Evolutionary conservation across 345 rosid species (phyloP).

Genomic region (Sisymbrium altissimum): DNA sequence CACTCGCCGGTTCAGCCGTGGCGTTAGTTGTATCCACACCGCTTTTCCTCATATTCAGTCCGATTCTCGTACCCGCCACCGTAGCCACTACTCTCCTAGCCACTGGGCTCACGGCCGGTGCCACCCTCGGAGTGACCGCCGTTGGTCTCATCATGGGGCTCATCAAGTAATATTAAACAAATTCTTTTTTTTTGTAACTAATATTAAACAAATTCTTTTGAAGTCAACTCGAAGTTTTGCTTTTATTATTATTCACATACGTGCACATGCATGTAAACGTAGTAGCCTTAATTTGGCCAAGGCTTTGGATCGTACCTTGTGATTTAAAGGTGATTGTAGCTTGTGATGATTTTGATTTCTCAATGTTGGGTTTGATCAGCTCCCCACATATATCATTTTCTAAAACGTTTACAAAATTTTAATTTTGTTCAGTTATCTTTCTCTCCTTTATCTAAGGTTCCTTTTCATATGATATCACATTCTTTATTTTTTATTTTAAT

Average conservation of each 20-base stretch:
- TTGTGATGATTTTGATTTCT: neutral
- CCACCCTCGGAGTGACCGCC: slow-evolving; percentile 60
- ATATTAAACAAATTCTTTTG: neutral
- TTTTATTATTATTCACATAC: neutral
- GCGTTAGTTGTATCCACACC: slow-evolving; percentile 65
- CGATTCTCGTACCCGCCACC: slow-evolving; percentile 67
- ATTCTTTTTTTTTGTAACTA: slow-evolving; percentile 12
- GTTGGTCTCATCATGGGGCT: slow-evolving; percentile 58
- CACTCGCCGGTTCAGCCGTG: slow-evolving; percentile 55
- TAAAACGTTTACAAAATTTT: neutral
- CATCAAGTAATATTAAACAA: slow-evolving; percentile 32
- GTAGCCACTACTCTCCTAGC: slow-evolving; percentile 43
- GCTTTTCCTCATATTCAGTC: slow-evolving; percentile 73
- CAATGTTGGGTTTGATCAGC: neutral
- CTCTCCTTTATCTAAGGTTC: neutral
- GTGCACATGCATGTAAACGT: neutral
- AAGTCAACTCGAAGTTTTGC: slow-evolving; percentile 1
- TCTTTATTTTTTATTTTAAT: neutral
- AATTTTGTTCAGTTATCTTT: neutral
- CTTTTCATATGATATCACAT: neutral
- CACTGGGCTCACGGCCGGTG: slow-evolving; percentile 60
- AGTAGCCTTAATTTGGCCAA: neutral
- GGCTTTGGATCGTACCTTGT: neutral
- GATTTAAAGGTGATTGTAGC: neutral
- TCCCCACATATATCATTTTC: neutral